phyloP scores from a whole-genome alignment of 805 yeast genomes.

The Starmerella bombi region DNA sequence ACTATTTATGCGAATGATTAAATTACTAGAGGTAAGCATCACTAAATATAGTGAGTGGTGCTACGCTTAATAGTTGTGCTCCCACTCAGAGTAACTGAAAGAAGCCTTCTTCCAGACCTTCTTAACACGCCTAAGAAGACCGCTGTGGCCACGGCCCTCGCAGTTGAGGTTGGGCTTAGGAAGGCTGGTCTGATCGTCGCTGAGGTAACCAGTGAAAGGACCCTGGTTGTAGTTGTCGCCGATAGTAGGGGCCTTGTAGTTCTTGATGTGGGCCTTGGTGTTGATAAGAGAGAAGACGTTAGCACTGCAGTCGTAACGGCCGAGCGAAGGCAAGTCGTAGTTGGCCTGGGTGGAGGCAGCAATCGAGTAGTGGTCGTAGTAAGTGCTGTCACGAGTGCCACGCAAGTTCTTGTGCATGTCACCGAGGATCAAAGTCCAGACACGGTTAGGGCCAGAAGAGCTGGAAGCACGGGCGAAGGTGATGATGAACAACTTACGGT shows the following conservation, averaged over 20 bases:
- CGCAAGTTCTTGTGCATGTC: constrained; percentile 33
- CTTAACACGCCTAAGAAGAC: constrained; percentile 20
- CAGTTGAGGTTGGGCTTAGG: constrained; percentile 25
- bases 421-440: constrained; percentile 36
- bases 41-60: too few relatives aligned
- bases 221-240: constrained; percentile 21
- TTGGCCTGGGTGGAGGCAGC: constrained; percentile 39
- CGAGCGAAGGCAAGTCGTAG: constrained; percentile 39
- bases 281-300: constrained; percentile 37
- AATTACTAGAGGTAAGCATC: too few relatives aligned
- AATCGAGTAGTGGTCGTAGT: constrained; percentile 42
- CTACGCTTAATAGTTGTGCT: constrained; percentile 17
- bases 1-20: too few relatives aligned
- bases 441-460: constrained; percentile 34
- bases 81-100: constrained; percentile 23
- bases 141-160: constrained; percentile 25
- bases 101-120: constrained; percentile 24
- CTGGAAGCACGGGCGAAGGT: constrained; percentile 41
- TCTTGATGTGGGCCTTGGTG: constrained; percentile 21
- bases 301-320: constrained; percentile 40
- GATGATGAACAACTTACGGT: constrained; percentile 36
- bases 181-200: constrained; percentile 15
- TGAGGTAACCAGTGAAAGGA: constrained; percentile 20
- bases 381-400: constrained; percentile 37
- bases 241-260: constrained; percentile 14